These are phyloP conservation scores for Brassica napus DNA, from an alignment of 345 rosid genomes.

Conservation along the genomic window DNA sequence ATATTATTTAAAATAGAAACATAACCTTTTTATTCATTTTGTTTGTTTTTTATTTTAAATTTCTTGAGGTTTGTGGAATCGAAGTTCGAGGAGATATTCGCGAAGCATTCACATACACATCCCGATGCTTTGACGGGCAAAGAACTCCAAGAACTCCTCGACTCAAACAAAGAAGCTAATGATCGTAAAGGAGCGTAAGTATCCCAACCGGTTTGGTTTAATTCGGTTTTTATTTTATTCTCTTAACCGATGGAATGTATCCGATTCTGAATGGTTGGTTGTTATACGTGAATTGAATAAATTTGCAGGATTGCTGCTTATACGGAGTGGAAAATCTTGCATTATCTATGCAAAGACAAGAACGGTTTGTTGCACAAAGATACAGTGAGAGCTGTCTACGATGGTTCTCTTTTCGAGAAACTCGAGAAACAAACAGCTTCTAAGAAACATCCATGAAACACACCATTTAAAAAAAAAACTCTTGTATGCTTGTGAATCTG, in stretches of 20 bases:
- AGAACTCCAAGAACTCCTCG: conserved; percentile 53
- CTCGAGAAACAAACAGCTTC: conserved; percentile 60
- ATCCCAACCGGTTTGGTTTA: conserved; percentile 9
- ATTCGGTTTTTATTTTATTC: neutral
- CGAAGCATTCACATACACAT: conserved; percentile 51
- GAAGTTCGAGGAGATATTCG: conserved; percentile 78
- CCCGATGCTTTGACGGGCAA: conserved; percentile 49
- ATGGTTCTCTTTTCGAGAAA: conserved; percentile 70
- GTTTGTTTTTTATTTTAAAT: neutral
- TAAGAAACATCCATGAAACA: conserved; percentile 44
- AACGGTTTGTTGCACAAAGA: conserved; percentile 69
- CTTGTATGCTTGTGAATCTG: neutral
- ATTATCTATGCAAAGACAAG: conserved; percentile 63
- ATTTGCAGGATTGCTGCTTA: conserved; percentile 54
- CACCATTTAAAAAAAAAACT: neutral
- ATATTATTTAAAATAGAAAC: neutral
- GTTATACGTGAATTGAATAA: neutral
- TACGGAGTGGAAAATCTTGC: conserved; percentile 73
- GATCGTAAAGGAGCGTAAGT: conserved; percentile 61
- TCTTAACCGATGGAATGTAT: neutral
- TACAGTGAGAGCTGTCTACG: conserved; percentile 62
- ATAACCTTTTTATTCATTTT: neutral
- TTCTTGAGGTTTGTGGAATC: conserved; percentile 57
- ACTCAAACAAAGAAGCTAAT: conserved; percentile 56
- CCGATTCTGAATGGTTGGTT: neutral